Base-by-base conservation (phyloP, 768 basidiomycete genomes). In the Lactarius trivialis region DNA sequence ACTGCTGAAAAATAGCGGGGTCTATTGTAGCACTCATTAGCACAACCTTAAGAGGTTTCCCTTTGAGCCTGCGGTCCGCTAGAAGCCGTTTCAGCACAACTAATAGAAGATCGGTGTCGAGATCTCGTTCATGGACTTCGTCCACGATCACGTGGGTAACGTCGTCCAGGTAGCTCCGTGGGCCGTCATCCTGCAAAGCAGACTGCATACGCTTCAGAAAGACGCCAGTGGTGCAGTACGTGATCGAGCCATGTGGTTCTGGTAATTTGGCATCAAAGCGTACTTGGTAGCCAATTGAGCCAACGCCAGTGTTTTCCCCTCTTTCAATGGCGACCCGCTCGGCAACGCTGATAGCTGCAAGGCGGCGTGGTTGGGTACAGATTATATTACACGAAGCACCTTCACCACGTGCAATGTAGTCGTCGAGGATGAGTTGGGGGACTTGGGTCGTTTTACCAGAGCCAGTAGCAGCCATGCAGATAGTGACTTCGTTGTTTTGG, bases 1-100 rank as follows among this genome's bases (percentile, higher is more conserved):
- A 98, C 12, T 81, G 76, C 70, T 90, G 87, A 82, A 97, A 98
- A 28, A 96, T 79, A 0, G 82, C 82, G 9, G 94, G 89, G 68
- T 97, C 91, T 70, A 98, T 92, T 49, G 95, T 98, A 9, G 95
- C 95, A 70, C 91, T 95, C 94, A 98, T 97, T 60, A 98, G 81
- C 48, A 97, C 75, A 65, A 98, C 79, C 73, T 93, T 94, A 73
- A 98, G 75, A 3, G 89, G 85, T 52, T 85, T 82, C 12, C 82
- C 80, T 65, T 82, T 81, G 7, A 82, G 77, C 71, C 82, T 86
- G 67, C 93, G 83, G 61, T 92, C 86, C 7, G 80, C 82, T 69
- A 95, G 73, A 26, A 95, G 74, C 26, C 91, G 83, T 73, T 95
- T 94, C 58, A 98, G 80, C 6, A 94, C 91, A 60, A 93, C 91